Percentiles rank a stretch among this genome's conserved stretches.
Evolutionary conservation across 768 basidiomycete genomes (phyloP).

Genomic region (Obba rivulosa): DNA sequence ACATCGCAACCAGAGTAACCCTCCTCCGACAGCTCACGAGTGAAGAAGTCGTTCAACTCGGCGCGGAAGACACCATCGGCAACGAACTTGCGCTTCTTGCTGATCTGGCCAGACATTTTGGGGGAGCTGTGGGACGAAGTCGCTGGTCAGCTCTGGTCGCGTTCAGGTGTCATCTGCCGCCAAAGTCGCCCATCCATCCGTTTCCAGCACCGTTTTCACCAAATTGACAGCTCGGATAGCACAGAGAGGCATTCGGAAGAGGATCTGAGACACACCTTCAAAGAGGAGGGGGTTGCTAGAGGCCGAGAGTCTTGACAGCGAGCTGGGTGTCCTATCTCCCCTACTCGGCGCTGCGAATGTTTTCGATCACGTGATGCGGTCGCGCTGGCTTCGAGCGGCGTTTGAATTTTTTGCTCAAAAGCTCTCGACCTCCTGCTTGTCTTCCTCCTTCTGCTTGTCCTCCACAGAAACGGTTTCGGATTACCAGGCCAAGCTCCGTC

Average conservation of each 20-base stretch:
- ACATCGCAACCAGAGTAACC: slow-evolving; percentile 99
- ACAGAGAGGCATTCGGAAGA: background rate
- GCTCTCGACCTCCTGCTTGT: background rate
- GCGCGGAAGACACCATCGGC: slow-evolving; percentile 99
- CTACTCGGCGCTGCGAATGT: background rate
- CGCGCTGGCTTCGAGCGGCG: background rate
- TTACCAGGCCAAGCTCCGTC: background rate
- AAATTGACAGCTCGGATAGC: background rate
- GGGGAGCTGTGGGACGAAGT: slow-evolving; percentile 10
- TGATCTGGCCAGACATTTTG: slow-evolving; percentile 83
- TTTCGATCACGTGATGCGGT: background rate
- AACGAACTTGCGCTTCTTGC: slow-evolving; percentile 98
- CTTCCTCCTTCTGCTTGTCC: too few species aligned
- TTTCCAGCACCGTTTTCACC: background rate
- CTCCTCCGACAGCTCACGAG: slow-evolving; percentile 95
- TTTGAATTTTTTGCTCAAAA: background rate
- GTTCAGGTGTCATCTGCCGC: slow-evolving; percentile 11
- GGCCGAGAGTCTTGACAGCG: slow-evolving; percentile 8
- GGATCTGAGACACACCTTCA: slow-evolving; percentile 9
- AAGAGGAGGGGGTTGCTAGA: slow-evolving; percentile 7
- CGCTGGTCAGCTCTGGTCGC: background rate
- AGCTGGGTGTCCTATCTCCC: too few species aligned
- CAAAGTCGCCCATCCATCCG: slow-evolving; percentile 9
- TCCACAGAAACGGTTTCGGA: background rate
- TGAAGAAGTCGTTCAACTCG: slow-evolving; percentile 99